phyloP scores from a whole-genome alignment of 495 filamentous ascomycete genomes.

The Aspergillus cristatus region DNA sequence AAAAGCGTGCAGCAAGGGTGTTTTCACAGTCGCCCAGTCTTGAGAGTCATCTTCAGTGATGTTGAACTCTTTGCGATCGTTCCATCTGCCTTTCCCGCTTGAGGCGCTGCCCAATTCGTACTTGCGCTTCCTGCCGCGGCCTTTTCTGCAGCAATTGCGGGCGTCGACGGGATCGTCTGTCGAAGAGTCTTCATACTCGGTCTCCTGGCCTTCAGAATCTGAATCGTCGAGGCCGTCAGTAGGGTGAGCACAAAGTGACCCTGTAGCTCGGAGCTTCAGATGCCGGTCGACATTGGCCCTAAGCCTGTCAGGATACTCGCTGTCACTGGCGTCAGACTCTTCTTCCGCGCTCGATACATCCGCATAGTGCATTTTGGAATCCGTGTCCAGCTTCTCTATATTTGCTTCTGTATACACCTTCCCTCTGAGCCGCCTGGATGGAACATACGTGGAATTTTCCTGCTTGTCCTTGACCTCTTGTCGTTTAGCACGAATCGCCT shows the following conservation, averaged over 20 bases:
- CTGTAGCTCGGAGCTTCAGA: slow-evolving; percentile 1
- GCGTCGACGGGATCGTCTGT: neutral
- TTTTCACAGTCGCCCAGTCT: slow-evolving; percentile 14
- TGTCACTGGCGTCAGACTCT: slow-evolving; percentile 3
- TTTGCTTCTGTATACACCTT: slow-evolving; percentile 8
- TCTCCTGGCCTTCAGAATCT: slow-evolving; percentile 1
- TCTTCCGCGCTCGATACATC: slow-evolving; percentile 11
- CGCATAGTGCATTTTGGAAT: slow-evolving; percentile 5
- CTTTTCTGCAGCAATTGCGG: neutral
- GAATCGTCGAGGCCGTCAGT: neutral
- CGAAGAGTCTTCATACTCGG: slow-evolving; percentile 2
- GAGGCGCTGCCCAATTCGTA: neutral
- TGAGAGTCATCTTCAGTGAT: slow-evolving; percentile 7
- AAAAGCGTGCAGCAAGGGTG: slow-evolving; percentile 48
- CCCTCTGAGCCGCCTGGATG: slow-evolving; percentile 25
- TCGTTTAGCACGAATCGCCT: slow-evolving; percentile 19
- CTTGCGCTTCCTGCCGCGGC: slow-evolving; percentile 1
- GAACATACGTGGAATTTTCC: slow-evolving; percentile 16
- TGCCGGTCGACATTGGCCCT: slow-evolving; percentile 2
- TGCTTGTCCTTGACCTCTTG: slow-evolving; percentile 9
- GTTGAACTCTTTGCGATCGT: slow-evolving; percentile 20
- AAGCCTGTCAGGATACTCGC: slow-evolving; percentile 5
- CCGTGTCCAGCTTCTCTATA: neutral
- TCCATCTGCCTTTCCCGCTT: slow-evolving; percentile 1
- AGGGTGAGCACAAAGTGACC: neutral